Evolutionary conservation across 495 filamentous ascomycete species (phyloP), one percentile per base, ranked within the genome.

Genomic region (Cudoniella acicularis): DNA sequence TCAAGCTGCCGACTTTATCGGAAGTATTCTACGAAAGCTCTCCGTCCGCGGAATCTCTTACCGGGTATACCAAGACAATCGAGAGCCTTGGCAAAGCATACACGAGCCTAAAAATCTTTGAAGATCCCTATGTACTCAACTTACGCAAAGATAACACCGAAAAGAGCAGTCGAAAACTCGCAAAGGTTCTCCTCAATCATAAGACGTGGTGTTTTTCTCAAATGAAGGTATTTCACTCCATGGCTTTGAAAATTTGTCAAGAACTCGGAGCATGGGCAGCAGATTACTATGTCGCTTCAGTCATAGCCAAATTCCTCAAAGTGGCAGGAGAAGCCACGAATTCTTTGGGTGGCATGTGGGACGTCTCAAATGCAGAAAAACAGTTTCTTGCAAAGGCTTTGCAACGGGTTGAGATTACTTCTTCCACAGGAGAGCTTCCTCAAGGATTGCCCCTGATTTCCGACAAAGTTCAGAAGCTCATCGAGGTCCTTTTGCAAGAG

Each of bases 251-350:
- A 22, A 77, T 96, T 1, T 73, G 71, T n/a, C 64, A 71, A 17
- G 84, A 90, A 56, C 77, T 96, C n/a, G 93, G 93, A 0, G 57
- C 74, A 4, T 91, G 86, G 82, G 87, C 87, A 2, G 79, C 83
- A 0, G 86, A 92, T 24, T 87, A 83, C 63, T 96, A 85, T 63
- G 83, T 95, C 50, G 69, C 70, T 18, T 66, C 74, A 49, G 86
- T 82, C 36, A 74, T 88, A 20, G 64, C 70, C 4, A 76, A 76
- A 43, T 78, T 85, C 2, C 67, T 71, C 17, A 65, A 64, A 13
- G 67, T 69, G 1, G 36, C 74, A 6, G 65, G 74, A 3, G 68
- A 64, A 2, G 55, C 59, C 2, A 64, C 71, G 8, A 63, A 61
- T 2, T 64, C 64, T 17, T 63, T 78, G 20, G 63, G 75, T 9